Base-by-base conservation (phyloP, 495 filamentous ascomycete species). In the Articulospora tetracladia region DNA sequence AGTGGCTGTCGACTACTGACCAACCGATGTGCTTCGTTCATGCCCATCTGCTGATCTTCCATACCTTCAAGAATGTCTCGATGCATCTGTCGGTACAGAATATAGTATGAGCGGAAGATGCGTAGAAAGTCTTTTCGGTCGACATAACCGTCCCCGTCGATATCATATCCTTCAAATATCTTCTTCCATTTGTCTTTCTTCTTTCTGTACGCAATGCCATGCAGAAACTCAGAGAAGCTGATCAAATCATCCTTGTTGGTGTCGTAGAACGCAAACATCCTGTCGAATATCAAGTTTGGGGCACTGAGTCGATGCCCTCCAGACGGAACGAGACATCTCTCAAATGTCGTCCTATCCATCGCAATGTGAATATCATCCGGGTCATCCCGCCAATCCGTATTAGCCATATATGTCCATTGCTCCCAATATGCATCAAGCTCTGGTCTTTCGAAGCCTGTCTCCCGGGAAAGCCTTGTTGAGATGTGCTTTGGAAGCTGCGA, bases 231-330 rank as follows among this genome's bases (percentile, higher is more conserved):
- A 54, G 89, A 83, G 65, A 98, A 97, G n/a, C 91, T 89, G 66
- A 99, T 96, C 11, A 95, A 74, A 10, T 88, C 90, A 66, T 98
- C 90, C 30, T 83, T 78, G 67, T 98, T 91, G 41, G 86, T 89
- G 67, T 98, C 95, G 71, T 96, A 99, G 71, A 97, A 97, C 30
- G 88, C 83, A 74, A 99, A 99, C 82, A 96, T 90, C 57, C 94
- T 88, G 74, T 98, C 93, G 66, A 96, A 93, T 46, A 98, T 89
- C 2, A 97, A 79, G 71, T 93, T 97, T 4, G 93, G 91, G 4
- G 88, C 81, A 11, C 87, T 84, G 15, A 89, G 86, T 28, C 86
- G 80, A 59, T 83, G 81, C n/a, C 89, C 86, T 2, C 85, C 87
- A 36, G 88, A 88, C 1, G 92, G 93, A 1, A 94, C 83, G 58